Evolutionary conservation across 176 grass and related monocot species (phyloP), one percentile per base, ranked within the genome.

Genomic region (Oropetium thomaeum): DNA sequence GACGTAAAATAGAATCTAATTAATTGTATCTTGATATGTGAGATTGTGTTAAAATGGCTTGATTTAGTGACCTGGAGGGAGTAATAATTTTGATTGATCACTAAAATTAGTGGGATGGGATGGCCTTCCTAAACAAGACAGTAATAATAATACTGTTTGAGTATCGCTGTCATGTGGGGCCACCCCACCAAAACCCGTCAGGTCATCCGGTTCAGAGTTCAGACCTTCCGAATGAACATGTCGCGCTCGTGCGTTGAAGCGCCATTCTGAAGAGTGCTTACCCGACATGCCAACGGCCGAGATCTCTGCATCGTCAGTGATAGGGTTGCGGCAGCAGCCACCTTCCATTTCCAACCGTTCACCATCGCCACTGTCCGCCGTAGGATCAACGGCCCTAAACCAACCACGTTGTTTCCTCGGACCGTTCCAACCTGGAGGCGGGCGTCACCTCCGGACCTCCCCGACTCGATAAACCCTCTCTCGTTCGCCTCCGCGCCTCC

Each of bases 381-480:
- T 2, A 1, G 5, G 19, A 16, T 1, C 11, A 17, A 68, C 74
- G 61, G 60, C 3, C 3, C 0, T 6, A 51, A 73, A 15, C 3
- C 25, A 12, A 3, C 44, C 67, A 42, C 66, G 62, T 39, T 16
- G 51, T 28, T 73, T 67, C 73, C 59, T 78, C 61, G 60, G 79
- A 67, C 74, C 73, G 51, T 34, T 49, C 63, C 70, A 49, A 27
- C 42, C 66, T 65, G 63, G 43, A 33, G 22, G 29, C 32, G 31
- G 31, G 57, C 41, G 77, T 80, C 62, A 69, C 58, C 67, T n/a
- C 51, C 73, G 74, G 53, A 69, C 58, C 67, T n/a, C 51, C 73
- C 26, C n/a, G 42, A 83, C 42, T 68, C 85, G 74, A 83, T 83
- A 83, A 83, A 87, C 90, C 84, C 64, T 65, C 73, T 42, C 11